Evolutionary conservation across 305 asterid genomes (phyloP).

Genomic region (Stenogyne calaminthoides): DNA sequence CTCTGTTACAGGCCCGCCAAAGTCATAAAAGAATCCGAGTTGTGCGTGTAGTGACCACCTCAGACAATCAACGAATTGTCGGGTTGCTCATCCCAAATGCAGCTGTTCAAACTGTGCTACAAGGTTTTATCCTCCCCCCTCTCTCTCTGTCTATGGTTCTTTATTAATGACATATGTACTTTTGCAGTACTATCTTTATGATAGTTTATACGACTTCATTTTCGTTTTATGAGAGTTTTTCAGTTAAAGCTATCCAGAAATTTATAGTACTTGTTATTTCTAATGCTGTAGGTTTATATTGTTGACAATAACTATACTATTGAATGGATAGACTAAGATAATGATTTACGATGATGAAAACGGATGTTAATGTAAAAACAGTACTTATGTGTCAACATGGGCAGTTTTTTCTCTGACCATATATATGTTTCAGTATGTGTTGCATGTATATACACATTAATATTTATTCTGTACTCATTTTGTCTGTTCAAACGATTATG

Average conservation of each 20-base stretch:
- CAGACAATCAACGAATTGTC: constrained; percentile 79
- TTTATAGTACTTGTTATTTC: constrained; percentile 8
- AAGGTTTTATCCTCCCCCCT: constrained; percentile 53
- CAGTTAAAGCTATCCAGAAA: not conserved
- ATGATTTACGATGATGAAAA: not conserved
- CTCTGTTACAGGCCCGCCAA: constrained; percentile 62
- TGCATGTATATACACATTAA: not conserved
- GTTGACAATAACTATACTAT: not conserved
- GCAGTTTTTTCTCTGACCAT: not conserved
- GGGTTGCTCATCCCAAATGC: constrained; percentile 95
- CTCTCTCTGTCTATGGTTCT: constrained; percentile 20
- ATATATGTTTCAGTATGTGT: not conserved
- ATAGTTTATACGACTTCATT: not conserved
- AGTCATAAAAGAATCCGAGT: constrained; percentile 87
- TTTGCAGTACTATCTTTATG: not conserved
- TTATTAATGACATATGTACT: not conserved
- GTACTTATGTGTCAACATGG: not conserved
- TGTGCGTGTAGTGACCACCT: constrained; percentile 85
- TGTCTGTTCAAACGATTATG: not conserved
- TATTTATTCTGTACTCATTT: not conserved
- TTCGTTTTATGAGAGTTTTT: not conserved
- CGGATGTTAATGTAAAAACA: too few species aligned
- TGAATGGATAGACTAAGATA: not conserved
- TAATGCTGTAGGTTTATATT: not conserved
- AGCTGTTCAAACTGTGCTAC: constrained; percentile 90